These are phyloP conservation scores for Scedosporium apiospermum DNA, from an alignment of 2,329 filamentous ascomycete genomes.

Conservation along the genomic window DNA sequence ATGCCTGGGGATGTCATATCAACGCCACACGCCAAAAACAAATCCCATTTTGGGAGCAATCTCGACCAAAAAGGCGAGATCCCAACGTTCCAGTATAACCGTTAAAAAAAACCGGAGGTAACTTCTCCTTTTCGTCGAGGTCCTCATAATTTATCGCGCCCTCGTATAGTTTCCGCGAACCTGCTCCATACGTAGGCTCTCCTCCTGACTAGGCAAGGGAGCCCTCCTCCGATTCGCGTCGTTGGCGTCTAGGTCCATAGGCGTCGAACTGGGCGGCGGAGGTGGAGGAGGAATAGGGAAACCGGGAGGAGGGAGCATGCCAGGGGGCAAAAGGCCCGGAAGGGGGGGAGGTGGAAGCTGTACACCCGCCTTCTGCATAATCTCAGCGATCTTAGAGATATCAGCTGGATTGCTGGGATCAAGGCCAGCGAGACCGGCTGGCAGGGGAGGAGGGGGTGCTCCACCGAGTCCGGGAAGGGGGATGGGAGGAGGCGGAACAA, in stretches of 20 bases:
- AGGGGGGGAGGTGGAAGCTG: constrained; percentile 48
- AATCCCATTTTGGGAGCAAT: neutral
- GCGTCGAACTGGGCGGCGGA: constrained; percentile 22
- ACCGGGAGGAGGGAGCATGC: constrained; percentile 30
- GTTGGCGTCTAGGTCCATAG: constrained; percentile 17
- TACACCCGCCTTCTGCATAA: constrained; percentile 57
- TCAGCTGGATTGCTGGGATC: constrained; percentile 53
- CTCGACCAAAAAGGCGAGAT: too few species aligned
- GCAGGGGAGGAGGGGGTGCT: constrained; percentile 35
- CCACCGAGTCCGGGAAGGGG: constrained; percentile 40
- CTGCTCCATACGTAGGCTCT: constrained; percentile 72
- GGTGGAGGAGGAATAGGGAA: constrained; percentile 29
- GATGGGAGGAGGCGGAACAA: constrained; percentile 38
- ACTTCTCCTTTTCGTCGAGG: neutral
- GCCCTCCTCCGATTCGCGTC: constrained; percentile 41
- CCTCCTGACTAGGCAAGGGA: constrained; percentile 74
- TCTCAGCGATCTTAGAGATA: constrained; percentile 49
- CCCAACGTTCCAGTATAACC: too few species aligned
- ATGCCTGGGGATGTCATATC: neutral
- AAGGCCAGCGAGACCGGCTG: constrained; percentile 41
- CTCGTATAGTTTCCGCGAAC: constrained; percentile 52
- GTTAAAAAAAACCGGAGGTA: too few species aligned
- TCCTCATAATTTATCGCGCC: constrained; percentile 26
- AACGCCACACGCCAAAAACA: neutral
- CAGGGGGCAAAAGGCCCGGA: constrained; percentile 36